These are phyloP conservation scores for Chrysochromulina tobinii DNA, from an alignment of 78 protist genomes.

Conservation along the genomic window DNA sequence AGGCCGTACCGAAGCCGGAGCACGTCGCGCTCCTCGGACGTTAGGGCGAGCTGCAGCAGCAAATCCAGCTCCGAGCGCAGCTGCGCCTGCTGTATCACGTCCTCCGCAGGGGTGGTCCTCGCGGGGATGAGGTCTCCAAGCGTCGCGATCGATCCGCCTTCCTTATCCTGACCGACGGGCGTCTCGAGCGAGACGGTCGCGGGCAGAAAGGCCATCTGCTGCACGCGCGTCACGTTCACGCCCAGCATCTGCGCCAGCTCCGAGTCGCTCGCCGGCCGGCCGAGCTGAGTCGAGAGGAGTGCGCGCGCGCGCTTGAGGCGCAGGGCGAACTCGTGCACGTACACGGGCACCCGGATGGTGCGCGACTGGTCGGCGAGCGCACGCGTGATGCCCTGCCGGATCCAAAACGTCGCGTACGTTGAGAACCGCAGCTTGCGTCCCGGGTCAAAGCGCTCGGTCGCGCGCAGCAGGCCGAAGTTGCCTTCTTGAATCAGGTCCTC, in stretches of 20 bases:
- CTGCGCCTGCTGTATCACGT: neutral
- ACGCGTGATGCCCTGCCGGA: neutral
- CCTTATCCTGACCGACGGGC: no score
- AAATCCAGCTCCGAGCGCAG: constrained; percentile 7
- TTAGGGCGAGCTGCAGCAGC: neutral
- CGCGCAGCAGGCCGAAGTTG: neutral
- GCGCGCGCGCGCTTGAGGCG: neutral
- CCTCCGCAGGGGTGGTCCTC: neutral
- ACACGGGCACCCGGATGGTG: neutral
- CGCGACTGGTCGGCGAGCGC: neutral
- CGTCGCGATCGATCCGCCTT: neutral
- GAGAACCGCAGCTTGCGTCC: neutral
- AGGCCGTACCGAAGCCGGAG: constrained; percentile 32
- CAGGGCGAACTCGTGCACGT: neutral
- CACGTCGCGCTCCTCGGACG: constrained; percentile 13
- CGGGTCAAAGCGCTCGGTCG: constrained; percentile 12
- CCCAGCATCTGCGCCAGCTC: neutral
- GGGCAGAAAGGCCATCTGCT: neutral
- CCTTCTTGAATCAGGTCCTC: constrained; percentile 30
- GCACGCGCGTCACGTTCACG: neutral
- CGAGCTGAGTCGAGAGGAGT: neutral
- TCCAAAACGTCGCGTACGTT: constrained; percentile 8
- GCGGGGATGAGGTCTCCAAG: neutral
- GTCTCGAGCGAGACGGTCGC: neutral
- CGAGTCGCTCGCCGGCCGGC: neutral